Percentiles rank a stretch among this genome's conserved stretches.
These are phyloP conservation scores for Cucurbitaria berberidis DNA, from an alignment of 2,329 filamentous ascomycete species.

Conservation along the genomic window DNA sequence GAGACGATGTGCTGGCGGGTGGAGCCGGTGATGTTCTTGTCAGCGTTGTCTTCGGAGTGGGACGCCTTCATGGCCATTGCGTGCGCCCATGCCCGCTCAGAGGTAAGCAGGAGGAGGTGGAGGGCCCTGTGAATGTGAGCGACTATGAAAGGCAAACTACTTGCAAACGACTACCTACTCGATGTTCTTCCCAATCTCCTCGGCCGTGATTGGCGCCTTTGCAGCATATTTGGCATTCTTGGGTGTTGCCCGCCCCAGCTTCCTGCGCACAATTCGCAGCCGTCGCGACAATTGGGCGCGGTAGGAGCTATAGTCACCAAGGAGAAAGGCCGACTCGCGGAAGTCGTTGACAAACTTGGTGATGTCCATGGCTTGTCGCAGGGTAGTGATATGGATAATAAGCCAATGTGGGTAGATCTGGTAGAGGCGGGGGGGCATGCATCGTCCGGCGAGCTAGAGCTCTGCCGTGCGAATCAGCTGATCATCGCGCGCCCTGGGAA, in stretches of 20 bases:
- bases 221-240: slow-evolving; percentile 85
- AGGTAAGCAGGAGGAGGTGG: slow-evolving; percentile 76
- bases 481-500: slow-evolving; percentile 26
- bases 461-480: too few species aligned
- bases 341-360: slow-evolving; percentile 81
- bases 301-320: slow-evolving; percentile 89
- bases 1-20: slow-evolving; percentile 89
- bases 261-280: slow-evolving; percentile 82
- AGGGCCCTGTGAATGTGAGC: slow-evolving; percentile 30
- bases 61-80: slow-evolving; percentile 92
- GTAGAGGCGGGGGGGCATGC: slow-evolving; percentile 36
- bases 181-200: slow-evolving; percentile 74
- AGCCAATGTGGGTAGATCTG: slow-evolving; percentile 17
- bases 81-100: slow-evolving; percentile 93
- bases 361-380: slow-evolving; percentile 73
- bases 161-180: slow-evolving; percentile 65
- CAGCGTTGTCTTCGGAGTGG: slow-evolving; percentile 74
- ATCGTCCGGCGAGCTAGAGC: slow-evolving; percentile 21
- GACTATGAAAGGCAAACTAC: not conserved
- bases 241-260: slow-evolving; percentile 80
- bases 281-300: slow-evolving; percentile 79
- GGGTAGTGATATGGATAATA: slow-evolving; percentile 4
- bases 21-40: slow-evolving; percentile 76
- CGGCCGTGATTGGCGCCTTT: slow-evolving; percentile 72
- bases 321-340: slow-evolving; percentile 81